Conservation (phyloP, 2,329 filamentous ascomycete species). For the Trichoderma oligosporum region DNA sequence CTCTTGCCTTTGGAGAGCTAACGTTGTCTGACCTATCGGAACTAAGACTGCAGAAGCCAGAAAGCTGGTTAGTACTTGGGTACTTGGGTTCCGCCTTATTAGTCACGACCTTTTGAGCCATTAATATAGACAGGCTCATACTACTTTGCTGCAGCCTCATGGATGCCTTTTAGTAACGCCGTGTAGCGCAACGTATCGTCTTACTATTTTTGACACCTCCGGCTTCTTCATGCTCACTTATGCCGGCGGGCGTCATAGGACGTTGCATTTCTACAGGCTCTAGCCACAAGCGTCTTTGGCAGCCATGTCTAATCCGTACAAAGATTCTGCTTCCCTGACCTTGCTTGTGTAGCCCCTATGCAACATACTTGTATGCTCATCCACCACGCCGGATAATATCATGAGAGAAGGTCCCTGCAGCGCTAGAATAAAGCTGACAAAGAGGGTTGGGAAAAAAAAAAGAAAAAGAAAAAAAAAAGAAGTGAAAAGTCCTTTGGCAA, state of each 20-base stretch:
- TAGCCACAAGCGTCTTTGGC: neutral
- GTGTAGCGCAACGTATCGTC: neutral
- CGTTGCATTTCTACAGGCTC: neutral
- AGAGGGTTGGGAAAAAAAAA: neutral
- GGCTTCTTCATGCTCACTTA: neutral
- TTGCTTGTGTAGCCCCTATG: neutral
- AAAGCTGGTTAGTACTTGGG: no score
- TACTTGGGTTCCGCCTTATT: slow-evolving; percentile 1
- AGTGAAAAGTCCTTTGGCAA: neutral
- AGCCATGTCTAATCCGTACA: neutral
- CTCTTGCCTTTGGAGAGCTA: slow-evolving; percentile 5
- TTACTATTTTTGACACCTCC: slow-evolving; percentile 4
- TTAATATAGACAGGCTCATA: slow-evolving; percentile 5
- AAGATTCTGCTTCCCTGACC: neutral
- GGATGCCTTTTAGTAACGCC: neutral
- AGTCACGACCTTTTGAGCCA: slow-evolving; percentile 2
- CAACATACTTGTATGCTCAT: slow-evolving; percentile 6
- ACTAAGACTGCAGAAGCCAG: neutral
- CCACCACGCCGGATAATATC: neutral
- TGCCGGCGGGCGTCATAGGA: slow-evolving; percentile 1
- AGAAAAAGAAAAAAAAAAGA: neutral
- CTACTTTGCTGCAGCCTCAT: slow-evolving; percentile 12
- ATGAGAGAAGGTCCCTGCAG: slow-evolving; percentile 15
- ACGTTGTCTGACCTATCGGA: slow-evolving; percentile 10
- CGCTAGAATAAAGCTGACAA: neutral